Base-by-base conservation (phyloP, 257 asterid species). In the Gentiana macrophylla region DNA sequence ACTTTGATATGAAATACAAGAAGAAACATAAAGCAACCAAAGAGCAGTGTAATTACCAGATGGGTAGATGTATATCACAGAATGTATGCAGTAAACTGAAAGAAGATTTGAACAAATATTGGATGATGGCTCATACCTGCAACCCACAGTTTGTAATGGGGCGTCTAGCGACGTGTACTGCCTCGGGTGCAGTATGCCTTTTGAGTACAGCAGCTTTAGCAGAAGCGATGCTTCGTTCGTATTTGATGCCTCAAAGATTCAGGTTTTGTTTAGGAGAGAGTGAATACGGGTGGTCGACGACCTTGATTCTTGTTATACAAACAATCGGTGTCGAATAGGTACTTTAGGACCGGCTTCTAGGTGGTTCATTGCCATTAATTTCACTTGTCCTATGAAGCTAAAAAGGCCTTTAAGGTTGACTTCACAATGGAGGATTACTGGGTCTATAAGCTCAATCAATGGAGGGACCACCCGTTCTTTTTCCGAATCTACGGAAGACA, bases 101-200 rank as follows among this genome's bases (percentile, higher is more conserved):
- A 52, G 78, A 64, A 6, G 85, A 86, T 55, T 68, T 89, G 33
- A 68, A 70, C 36, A 78, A 79, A 56, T 78, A 72, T 63, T 89
- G 97, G 97, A 86, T 84, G 82, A 83, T 89, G 97, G 95, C 97
- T 0, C 88, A 83, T 56, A 85, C 94, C 44, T 78, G 94, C 35
- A 74, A 74, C 57, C 95, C 95, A 0, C 95, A 89, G 52, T 89
- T 83, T 13, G 94, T 89, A 53, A 55, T 68, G 73, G 89, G 74
- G 5, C 90, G 90, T 15, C 46, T 82, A n/a, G 90, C 87, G 0
- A 89, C 97, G 0, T 76, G 94, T 62, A 83, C 82, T 0, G 87
- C 81, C 0, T 80, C 95, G 0, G 95, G 97, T 0, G 91, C 86
- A 3, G 77, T 85, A 67, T 85, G 95, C 69, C 76, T 88, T 6